Conservation (phyloP, 495 filamentous ascomycete genomes). For the Aspergillus sclerotioniger region DNA sequence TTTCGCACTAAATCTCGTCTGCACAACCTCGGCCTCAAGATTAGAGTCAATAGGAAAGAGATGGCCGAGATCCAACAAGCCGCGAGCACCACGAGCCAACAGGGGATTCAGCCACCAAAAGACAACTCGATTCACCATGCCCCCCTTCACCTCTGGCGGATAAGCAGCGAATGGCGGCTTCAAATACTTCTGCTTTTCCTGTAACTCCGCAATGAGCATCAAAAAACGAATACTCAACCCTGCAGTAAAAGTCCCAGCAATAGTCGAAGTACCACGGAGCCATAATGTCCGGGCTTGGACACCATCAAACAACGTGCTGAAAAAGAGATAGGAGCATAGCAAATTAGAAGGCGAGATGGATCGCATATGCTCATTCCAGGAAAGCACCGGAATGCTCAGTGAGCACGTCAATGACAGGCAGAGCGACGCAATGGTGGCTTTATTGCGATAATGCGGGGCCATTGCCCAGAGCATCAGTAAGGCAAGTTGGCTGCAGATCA, state of each 20-base stretch:
- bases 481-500: not conserved
- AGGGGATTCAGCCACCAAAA: slow-evolving; percentile 1
- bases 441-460: not conserved
- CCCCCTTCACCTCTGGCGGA: not conserved
- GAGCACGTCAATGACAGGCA: not conserved
- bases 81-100: not conserved
- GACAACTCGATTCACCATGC: not conserved
- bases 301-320: not conserved
- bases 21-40: not conserved
- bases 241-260: not conserved
- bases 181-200: not conserved
- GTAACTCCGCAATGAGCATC: not conserved
- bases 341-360: not conserved
- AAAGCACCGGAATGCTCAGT: not conserved
- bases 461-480: not conserved
- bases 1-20: not conserved
- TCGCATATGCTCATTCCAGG: not conserved
- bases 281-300: not conserved
- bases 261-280: not conserved
- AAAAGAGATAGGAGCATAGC: not conserved
- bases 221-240: not conserved
- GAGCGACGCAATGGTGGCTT: not conserved
- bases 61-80: not conserved
- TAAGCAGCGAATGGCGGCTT: not conserved
- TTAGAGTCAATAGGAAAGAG: not conserved